phyloP scores from a whole-genome alignment of 2,329 filamentous ascomycete species.

The Incumbomyces delicatus region DNA sequence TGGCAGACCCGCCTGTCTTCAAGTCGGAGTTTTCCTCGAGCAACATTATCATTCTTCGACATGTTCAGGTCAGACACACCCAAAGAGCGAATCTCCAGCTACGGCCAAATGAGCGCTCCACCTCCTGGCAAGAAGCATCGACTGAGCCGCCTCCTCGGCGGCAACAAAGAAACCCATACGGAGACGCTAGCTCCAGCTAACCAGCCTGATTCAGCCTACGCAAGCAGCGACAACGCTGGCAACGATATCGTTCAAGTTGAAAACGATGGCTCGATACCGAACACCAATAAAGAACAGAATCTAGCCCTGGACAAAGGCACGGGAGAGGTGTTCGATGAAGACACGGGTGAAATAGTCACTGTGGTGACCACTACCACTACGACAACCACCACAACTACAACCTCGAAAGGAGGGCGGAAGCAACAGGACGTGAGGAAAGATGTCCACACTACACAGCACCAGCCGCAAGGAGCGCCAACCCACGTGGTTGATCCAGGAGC shows the following conservation, averaged over 20 bases:
- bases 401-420: slow-evolving; percentile 13
- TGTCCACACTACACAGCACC: slow-evolving; percentile 10
- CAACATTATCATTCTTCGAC: background rate
- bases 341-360: slow-evolving; percentile 20
- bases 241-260: slow-evolving; percentile 18
- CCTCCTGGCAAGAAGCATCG: slow-evolving; percentile 44
- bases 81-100: slow-evolving; percentile 1
- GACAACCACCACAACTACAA: slow-evolving; percentile 20
- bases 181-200: slow-evolving; percentile 3
- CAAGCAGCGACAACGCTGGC: slow-evolving; percentile 13
- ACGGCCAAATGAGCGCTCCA: slow-evolving; percentile 2
- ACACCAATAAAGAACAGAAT: slow-evolving; percentile 18
- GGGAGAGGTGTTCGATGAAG: slow-evolving; percentile 20
- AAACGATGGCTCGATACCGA: slow-evolving; percentile 18
- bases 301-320: slow-evolving; percentile 17
- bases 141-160: slow-evolving; percentile 50
- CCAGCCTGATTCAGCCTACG: slow-evolving; percentile 18
- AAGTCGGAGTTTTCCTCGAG: no score
- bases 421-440: slow-evolving; percentile 12
- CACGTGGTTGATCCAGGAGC: background rate
- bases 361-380: slow-evolving; percentile 20
- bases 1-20: no score
- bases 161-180: slow-evolving; percentile 20
- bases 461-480: background rate
- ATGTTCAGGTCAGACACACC: slow-evolving; percentile 4